These are phyloP conservation scores for Colletotrichum noveboracense DNA, from an alignment of 2,329 filamentous ascomycete species.

Conservation along the genomic window DNA sequence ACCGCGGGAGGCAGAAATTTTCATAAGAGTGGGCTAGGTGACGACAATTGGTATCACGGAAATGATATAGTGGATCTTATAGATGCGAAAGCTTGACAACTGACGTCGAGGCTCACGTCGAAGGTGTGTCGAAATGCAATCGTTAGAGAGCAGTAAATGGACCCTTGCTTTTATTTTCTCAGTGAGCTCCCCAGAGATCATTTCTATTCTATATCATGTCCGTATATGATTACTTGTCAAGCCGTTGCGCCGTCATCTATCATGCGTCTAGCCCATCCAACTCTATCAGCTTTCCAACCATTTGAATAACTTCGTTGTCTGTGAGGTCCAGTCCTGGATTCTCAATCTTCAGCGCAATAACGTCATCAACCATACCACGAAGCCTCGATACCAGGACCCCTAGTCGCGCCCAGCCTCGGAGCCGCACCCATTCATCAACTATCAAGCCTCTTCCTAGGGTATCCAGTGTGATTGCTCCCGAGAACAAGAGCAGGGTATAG, in stretches of 20 bases:
- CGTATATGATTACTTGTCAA: neutral
- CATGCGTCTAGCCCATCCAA: conserved; percentile 83
- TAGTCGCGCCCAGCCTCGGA: conserved; percentile 93
- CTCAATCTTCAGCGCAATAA: conserved; percentile 82
- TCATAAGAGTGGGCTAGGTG: neutral
- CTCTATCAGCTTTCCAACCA: conserved; percentile 84
- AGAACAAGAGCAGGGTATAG: conserved; percentile 87
- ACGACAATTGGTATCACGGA: neutral
- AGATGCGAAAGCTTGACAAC: neutral
- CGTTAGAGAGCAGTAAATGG: neutral
- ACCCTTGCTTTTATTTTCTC: neutral
- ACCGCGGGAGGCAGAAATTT: neutral
- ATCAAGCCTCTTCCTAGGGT: conserved; percentile 85
- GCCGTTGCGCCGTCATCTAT: neutral
- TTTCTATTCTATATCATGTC: neutral
- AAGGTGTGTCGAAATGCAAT: neutral
- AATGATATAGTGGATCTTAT: neutral
- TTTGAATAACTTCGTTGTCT: conserved; percentile 71
- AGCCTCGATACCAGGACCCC: conserved; percentile 87
- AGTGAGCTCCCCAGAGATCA: neutral
- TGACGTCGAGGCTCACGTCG: neutral
- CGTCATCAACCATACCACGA: conserved; percentile 83
- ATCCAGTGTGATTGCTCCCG: conserved; percentile 83
- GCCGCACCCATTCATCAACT: conserved; percentile 86
- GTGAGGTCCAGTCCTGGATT: conserved; percentile 67